Evolutionary conservation across 1,139 yeast genomes (phyloP), one percentile per base, ranked within the genome.

Genomic region (Yamadazyma aaseri): DNA sequence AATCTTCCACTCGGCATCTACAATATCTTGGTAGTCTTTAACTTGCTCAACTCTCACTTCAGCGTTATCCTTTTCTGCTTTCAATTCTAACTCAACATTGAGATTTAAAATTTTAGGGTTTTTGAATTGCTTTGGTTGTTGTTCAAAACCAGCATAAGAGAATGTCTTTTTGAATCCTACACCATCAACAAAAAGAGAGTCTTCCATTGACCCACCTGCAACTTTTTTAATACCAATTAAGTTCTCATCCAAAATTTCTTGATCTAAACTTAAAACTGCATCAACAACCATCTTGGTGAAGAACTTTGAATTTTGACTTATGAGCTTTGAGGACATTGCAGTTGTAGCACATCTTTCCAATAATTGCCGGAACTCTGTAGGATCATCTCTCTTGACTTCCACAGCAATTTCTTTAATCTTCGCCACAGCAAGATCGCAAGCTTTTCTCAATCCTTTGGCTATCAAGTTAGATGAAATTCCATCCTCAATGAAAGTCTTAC

Each of bases 11-110:
- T 92, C 99, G 17, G 99, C 98, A 63, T 92, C 97, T 24, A 92
- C 99, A 38, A 92, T 84, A 25, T 85, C 90, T 65, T 92, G 98
- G 63, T 94, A 92, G 51, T 92, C 97, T 41, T 80, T 77, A 34
- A 92, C 97, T 56, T 89, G 85, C 51, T 87, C 95, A 34, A 92
- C 95, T 50, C 98, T 79, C 20, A 92, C 97, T 68, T 92, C 99
- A n/a, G 99, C 99, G 57, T 92, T 92, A 60, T 92, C 99, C 67
- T 87, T 90, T 65, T 92, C 99, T 2, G 98, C 97, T 67, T 92
- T 92, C 55, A 92, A 77, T 65, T 92, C 99, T 47, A 92, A 73
- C 60, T 92, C 99, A 25, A 94, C 92, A 56, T 94, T 92, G 53
- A 92, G 72, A 50, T 82, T 80, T 38, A 92, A 68, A 46, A 94